Percentiles rank a stretch among this genome's conserved stretches.
Evolutionary conservation across 176 grass and related monocot species (phyloP).

Genomic region (Thinopyrum elongatum): DNA sequence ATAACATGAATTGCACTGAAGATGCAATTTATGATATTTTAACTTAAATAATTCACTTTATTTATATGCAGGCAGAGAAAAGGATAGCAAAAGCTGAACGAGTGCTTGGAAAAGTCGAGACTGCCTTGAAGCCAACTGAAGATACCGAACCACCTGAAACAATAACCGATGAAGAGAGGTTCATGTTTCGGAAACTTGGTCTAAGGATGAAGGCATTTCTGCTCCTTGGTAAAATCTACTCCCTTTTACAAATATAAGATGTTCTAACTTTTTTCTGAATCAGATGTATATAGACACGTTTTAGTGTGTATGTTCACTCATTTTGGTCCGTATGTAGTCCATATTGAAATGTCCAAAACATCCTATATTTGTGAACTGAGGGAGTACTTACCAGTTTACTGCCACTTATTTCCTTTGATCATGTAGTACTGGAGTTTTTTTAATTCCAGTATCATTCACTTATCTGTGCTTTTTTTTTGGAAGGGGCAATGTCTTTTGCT

Average conservation of each 20-base stretch:
- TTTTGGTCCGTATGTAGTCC: no score
- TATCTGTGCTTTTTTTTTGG: neutral
- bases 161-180: slow-evolving; percentile 96
- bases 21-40: neutral
- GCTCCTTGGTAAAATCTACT: slow-evolving; percentile 64
- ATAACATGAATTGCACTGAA: slow-evolving; percentile 4
- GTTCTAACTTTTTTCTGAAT: no score
- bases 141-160: slow-evolving; percentile 46
- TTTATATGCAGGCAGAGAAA: slow-evolving; percentile 59
- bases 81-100: slow-evolving; percentile 80
- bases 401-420: neutral
- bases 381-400: neutral
- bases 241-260: no score
- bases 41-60: slow-evolving; percentile 11
- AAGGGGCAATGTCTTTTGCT: slow-evolving; percentile 7
- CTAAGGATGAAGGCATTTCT: slow-evolving; percentile 94
- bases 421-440: neutral
- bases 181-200: slow-evolving; percentile 94
- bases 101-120: slow-evolving; percentile 80
- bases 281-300: no score
- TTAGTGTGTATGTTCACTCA: no score
- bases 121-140: slow-evolving; percentile 69
- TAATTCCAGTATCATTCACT: neutral
- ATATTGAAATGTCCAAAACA: no score
- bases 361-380: no score